Evolutionary conservation across 176 grass and related monocot genomes (phyloP).

Genomic region (Zoysia japonica): DNA sequence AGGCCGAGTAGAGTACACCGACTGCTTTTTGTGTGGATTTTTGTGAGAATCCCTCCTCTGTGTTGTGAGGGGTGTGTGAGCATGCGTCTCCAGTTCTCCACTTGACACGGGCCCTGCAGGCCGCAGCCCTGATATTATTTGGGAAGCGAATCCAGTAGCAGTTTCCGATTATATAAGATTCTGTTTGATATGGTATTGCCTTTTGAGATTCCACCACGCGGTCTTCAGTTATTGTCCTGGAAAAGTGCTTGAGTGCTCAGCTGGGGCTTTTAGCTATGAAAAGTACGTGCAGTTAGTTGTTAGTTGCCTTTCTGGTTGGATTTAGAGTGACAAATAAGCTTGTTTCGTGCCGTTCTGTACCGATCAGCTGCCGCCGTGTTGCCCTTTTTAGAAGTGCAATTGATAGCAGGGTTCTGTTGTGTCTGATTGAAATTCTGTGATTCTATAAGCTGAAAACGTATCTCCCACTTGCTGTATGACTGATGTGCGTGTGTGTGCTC

Average conservation of each 20-base stretch:
- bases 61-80: not conserved
- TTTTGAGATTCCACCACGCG: slow-evolving; percentile 34
- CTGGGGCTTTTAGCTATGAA: slow-evolving; percentile 24
- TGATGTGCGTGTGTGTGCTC: not conserved
- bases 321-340: slow-evolving; percentile 46
- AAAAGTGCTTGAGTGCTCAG: slow-evolving; percentile 29
- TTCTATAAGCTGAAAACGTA: not conserved
- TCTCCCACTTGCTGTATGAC: not conserved
- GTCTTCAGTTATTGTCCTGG: slow-evolving; percentile 15
- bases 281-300: slow-evolving; percentile 40
- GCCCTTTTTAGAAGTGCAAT: slow-evolving; percentile 10
- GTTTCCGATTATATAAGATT: slow-evolving; percentile 5
- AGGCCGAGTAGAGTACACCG: not conserved
- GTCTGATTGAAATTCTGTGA: not conserved
- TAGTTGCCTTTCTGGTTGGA: slow-evolving; percentile 36
- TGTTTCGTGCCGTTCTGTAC: slow-evolving; percentile 24
- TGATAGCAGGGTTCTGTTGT: not conserved
- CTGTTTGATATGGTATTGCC: slow-evolving; percentile 28
- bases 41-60: not conserved
- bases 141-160: not conserved
- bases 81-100: slow-evolving; percentile 5
- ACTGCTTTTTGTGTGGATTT: not conserved
- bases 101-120: not conserved
- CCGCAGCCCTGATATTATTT: not conserved
- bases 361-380: not conserved